Percentiles rank a stretch among this genome's conserved stretches.
phyloP scores from a whole-genome alignment of 1,139 yeast species.

The Saccharomyces pastorianus region DNA sequence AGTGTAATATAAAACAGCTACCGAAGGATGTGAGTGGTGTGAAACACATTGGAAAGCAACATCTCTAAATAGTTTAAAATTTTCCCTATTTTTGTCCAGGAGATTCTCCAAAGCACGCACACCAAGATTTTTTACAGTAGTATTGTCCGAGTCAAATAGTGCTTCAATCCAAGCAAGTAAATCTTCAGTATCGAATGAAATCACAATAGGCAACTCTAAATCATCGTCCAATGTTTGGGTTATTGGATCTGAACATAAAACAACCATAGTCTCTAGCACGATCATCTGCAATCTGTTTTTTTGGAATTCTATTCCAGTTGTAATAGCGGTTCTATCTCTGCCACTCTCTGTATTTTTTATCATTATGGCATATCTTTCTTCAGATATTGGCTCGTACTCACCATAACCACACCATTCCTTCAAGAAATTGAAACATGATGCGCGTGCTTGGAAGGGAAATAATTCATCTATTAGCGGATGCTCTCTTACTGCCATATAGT shows the following conservation, averaged over 20 bases:
- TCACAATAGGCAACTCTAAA: slow-evolving; percentile 33
- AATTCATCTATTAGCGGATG: slow-evolving; percentile 38
- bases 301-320: slow-evolving; percentile 78
- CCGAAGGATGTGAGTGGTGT: slow-evolving; percentile 42
- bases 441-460: slow-evolving; percentile 79
- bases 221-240: slow-evolving; percentile 42
- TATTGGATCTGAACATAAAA: slow-evolving; percentile 61
- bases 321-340: slow-evolving; percentile 35
- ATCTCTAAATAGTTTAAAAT: slow-evolving; percentile 50
- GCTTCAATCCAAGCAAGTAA: slow-evolving; percentile 74
- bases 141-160: slow-evolving; percentile 52
- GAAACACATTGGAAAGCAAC: slow-evolving; percentile 64
- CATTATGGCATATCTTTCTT: slow-evolving; percentile 64
- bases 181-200: slow-evolving; percentile 64
- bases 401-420: slow-evolving; percentile 97
- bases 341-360: slow-evolving; percentile 37
- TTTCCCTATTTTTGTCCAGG: slow-evolving; percentile 50
- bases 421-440: slow-evolving; percentile 70
- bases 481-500: slow-evolving; percentile 46
- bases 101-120: slow-evolving; percentile 64
- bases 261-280: slow-evolving; percentile 77
- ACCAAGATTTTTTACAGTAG: slow-evolving; percentile 56
- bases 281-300: slow-evolving; percentile 62
- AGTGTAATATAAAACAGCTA: slow-evolving; percentile 61
- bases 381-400: slow-evolving; percentile 48